Evolutionary conservation across 2,329 filamentous ascomycete genomes (phyloP).

Genomic region (Nemania diffusa): DNA sequence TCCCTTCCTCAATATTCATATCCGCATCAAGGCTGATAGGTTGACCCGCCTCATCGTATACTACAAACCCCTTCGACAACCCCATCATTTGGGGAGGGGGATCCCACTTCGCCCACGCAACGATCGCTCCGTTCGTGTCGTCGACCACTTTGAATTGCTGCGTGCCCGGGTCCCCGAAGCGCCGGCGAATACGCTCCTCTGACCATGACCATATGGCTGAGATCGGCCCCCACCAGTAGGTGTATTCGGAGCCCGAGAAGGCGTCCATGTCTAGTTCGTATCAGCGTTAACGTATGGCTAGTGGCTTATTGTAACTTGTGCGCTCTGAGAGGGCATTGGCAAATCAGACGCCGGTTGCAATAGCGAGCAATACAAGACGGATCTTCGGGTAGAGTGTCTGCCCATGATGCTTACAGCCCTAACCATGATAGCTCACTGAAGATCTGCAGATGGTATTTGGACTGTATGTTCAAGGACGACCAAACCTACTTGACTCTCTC

Average conservation of each 20-base stretch:
- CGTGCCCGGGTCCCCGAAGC: slow-evolving; percentile 42
- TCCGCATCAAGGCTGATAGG: neutral
- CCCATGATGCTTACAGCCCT: no score
- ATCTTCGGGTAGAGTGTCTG: no score
- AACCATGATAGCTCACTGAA: neutral
- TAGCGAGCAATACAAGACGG: neutral
- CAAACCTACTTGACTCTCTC: neutral
- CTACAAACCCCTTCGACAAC: slow-evolving; percentile 38
- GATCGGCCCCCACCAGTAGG: slow-evolving; percentile 46
- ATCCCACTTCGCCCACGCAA: slow-evolving; percentile 46
- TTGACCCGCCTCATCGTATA: slow-evolving; percentile 38
- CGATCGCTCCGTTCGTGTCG: slow-evolving; percentile 34
- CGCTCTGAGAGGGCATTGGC: neutral
- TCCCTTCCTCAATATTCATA: neutral
- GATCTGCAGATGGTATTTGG: neutral
- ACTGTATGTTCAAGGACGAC: neutral
- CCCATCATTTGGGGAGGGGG: slow-evolving; percentile 37
- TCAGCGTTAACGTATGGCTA: slow-evolving; percentile 4
- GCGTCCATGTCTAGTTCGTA: slow-evolving; percentile 41
- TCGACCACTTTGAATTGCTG: slow-evolving; percentile 48
- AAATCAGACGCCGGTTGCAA: neutral
- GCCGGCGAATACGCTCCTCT: slow-evolving; percentile 38
- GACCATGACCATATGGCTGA: slow-evolving; percentile 44
- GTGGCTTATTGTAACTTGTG: neutral
- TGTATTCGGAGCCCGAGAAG: slow-evolving; percentile 42